These are phyloP conservation scores for Eurotiales sp. DNA, from an alignment of 2,329 filamentous ascomycete species.

Conservation along the genomic window DNA sequence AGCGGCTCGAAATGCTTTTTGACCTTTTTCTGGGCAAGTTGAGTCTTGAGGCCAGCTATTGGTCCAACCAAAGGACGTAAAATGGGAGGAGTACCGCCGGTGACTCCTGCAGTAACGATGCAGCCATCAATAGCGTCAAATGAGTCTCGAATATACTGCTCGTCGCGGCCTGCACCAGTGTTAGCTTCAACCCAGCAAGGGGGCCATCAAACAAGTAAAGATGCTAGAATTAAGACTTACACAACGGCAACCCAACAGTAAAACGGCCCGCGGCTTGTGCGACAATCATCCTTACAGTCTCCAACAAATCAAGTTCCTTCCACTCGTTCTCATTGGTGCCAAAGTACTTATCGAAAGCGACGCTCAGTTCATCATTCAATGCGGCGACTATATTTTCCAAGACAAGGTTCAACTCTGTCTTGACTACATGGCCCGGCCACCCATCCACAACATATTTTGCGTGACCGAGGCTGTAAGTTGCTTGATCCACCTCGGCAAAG, in stretches of 20 bases:
- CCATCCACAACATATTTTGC: slow-evolving; percentile 30
- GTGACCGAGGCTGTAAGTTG: slow-evolving; percentile 37
- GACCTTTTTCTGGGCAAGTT: slow-evolving; percentile 8
- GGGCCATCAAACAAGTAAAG: too few relatives aligned
- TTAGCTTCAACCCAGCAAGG: background rate
- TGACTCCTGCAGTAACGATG: slow-evolving; percentile 31
- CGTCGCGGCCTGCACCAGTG: background rate
- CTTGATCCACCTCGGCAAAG: slow-evolving; percentile 38
- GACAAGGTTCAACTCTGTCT: slow-evolving; percentile 21
- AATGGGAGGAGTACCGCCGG: slow-evolving; percentile 27
- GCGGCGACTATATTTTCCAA: slow-evolving; percentile 18
- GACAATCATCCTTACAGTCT: slow-evolving; percentile 25
- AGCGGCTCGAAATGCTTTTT: background rate
- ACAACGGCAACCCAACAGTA: slow-evolving; percentile 27
- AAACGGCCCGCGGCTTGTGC: slow-evolving; percentile 26
- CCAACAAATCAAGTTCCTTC: slow-evolving; percentile 22
- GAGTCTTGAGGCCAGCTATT: slow-evolving; percentile 21
- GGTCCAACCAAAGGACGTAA: slow-evolving; percentile 32
- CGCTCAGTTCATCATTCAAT: slow-evolving; percentile 22
- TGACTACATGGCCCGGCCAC: slow-evolving; percentile 24
- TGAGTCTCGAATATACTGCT: background rate
- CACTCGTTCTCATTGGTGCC: slow-evolving; percentile 22
- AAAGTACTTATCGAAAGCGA: slow-evolving; percentile 23
- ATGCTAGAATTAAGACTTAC: slow-evolving; percentile 15
- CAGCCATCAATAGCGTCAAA: slow-evolving; percentile 11